These are phyloP conservation scores for Chaetoceros muelleri DNA, from an alignment of 108 stramenopile species.

Conservation along the genomic window DNA sequence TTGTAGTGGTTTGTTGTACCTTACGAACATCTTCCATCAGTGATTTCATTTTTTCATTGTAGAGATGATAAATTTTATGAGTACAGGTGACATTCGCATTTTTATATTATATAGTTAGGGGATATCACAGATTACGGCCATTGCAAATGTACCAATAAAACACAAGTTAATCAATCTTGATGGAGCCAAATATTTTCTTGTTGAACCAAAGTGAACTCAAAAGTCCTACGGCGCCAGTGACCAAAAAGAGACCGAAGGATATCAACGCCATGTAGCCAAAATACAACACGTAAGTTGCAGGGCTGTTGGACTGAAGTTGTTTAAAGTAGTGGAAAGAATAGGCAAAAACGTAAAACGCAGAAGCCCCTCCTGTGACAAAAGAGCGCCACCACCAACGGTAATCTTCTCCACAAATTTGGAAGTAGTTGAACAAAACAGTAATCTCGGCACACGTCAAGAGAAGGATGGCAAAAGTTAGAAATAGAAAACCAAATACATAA, in stretches of 20 bases:
- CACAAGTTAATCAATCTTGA: constrained; percentile 98
- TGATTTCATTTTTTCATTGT: too few species aligned
- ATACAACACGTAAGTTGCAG: constrained; percentile 93
- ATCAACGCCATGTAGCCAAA: constrained; percentile 97
- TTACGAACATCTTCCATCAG: too few species aligned
- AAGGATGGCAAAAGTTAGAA: constrained; percentile 92
- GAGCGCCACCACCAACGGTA: constrained; percentile 99
- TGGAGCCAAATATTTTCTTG: constrained; percentile 85
- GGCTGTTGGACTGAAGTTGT: constrained; percentile 72
- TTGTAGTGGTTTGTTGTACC: too few species aligned
- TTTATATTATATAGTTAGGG: too few species aligned
- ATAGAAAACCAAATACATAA: constrained; percentile 97
- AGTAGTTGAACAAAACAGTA: constrained; percentile 95
- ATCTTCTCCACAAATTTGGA: constrained; percentile 97
- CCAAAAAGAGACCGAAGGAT: constrained; percentile 79
- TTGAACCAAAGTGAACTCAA: constrained; percentile 89
- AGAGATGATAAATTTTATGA: too few species aligned
- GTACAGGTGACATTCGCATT: too few species aligned
- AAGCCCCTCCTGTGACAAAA: constrained; percentile 80
- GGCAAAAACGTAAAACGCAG: constrained; percentile 91
- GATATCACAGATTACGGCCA: too few species aligned
- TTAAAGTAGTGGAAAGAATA: constrained; percentile 93
- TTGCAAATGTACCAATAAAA: too few species aligned
- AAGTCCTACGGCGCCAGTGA: constrained; percentile 95
- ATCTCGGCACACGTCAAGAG: constrained; percentile 95